phyloP scores from a whole-genome alignment of 345 rosid species.

The Sapria himalayana region DNA sequence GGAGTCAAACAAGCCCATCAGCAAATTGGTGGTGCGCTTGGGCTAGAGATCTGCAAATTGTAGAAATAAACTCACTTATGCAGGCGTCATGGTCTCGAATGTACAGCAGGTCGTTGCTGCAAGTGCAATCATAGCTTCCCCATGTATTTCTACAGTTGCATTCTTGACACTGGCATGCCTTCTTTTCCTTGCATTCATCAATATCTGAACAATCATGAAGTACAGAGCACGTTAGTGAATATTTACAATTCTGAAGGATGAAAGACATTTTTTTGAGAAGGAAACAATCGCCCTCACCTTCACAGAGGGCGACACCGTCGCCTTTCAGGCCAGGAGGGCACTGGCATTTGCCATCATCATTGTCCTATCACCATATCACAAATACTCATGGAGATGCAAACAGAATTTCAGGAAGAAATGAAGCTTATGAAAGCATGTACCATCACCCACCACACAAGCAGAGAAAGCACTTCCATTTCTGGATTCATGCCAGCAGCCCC shows the following conservation, averaged over 20 bases:
- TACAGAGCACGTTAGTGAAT: too few species aligned
- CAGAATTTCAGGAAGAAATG: neutral
- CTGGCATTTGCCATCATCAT: constrained; percentile 44
- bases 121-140: constrained; percentile 83
- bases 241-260: too few species aligned
- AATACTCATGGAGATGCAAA: constrained; percentile 9
- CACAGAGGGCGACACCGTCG: constrained; percentile 63
- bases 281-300: constrained; percentile 44
- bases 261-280: too few species aligned
- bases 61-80: constrained; percentile 41
- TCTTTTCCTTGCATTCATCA: constrained; percentile 83
- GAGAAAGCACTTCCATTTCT: constrained; percentile 32
- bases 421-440: constrained; percentile 1
- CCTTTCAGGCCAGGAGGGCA: constrained; percentile 91
- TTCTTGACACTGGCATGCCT: constrained; percentile 89
- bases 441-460: constrained; percentile 52
- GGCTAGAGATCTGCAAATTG: too few species aligned
- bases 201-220: constrained; percentile 39
- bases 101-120: constrained; percentile 74
- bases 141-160: constrained; percentile 88
- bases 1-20: too few species aligned
- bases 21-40: too few species aligned
- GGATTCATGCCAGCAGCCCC: constrained; percentile 57
- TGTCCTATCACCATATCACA: constrained; percentile 50
- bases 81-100: constrained; percentile 89